Base-by-base conservation (phyloP, 1,284 basidiomycete genomes). In the Tetrapyrgos nigripes region DNA sequence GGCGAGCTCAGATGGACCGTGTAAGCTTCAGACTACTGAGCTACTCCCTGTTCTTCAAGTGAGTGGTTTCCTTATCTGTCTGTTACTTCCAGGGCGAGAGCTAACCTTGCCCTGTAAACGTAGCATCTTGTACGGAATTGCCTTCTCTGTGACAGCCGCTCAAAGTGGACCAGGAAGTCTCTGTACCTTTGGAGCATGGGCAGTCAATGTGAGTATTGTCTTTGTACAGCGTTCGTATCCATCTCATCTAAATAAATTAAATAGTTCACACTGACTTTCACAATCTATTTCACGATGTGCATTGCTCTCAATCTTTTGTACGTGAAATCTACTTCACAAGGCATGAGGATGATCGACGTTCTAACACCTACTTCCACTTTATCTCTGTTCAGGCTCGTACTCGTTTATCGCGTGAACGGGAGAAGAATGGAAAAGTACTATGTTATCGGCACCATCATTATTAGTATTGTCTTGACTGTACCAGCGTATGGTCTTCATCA, bases 361-460 rank as follows among this genome's bases (percentile, higher is more conserved):
- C 13, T 17, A n/a, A 17, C 31, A 14, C 11, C 44, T 8, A 40
- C 11, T 11, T 23, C 28, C 29, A 13, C 19, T 29, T 11, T 49
- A 13, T 44, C 31, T 24, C 40, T 26, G 21, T n/a, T 10, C 4
- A 70, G 69, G 40, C 50, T 71, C 4, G 69, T 72, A 3, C 53
- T 70, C 19, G 66, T 64, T 2, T 61, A 65, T 53, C 53, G 59
- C 4, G 44, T 67, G 13, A 65, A 72, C 51, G 69, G 70, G 3
- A 63, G 63, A 19, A 62, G 29, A 31, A 59, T 70, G 54, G 70
- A 70, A 45, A 70, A 70, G 50, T 72, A 66, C 45, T 72, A 72
- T 53, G n/a, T 70, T 11, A 26, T 62, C 21, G 63, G 57, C 11
- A 65, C 61, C 6, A 10, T 59, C 5, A 2, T 66, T 2, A 27